Evolutionary conservation across 306 rosid genomes (phyloP).

Genomic region (Alnus rubra): DNA sequence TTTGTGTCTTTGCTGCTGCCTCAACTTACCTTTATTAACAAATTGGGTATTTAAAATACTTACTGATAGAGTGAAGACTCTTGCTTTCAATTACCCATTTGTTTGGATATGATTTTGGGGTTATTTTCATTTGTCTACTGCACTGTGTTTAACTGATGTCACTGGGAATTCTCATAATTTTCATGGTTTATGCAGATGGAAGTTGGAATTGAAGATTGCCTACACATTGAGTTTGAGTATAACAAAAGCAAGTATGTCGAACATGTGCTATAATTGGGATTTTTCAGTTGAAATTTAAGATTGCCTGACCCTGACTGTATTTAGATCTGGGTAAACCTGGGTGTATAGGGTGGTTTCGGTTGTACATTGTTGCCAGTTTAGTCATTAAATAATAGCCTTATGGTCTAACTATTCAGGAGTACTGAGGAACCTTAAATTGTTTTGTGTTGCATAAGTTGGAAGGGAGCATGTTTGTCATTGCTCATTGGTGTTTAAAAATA

Average conservation of each 20-base stretch:
- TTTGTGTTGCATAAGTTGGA: background rate
- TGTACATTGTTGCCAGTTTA: background rate
- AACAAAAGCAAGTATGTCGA: conserved; percentile 94
- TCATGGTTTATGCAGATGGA: conserved; percentile 69
- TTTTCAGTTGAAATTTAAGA: background rate
- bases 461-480: conserved; percentile 5
- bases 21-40: background rate
- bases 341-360: background rate
- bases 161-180: conserved; percentile 9
- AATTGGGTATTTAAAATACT: background rate
- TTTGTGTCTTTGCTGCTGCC: background rate
- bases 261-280: conserved; percentile 25
- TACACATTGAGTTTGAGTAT: conserved; percentile 96
- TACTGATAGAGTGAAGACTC: background rate
- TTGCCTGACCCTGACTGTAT: background rate
- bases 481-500: conserved; percentile 26
- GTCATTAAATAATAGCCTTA: background rate
- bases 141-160: conserved; percentile 20
- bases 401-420: background rate
- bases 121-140: conserved; percentile 20
- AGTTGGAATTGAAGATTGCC: conserved; percentile 99
- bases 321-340: conserved; percentile 4
- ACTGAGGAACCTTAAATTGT: background rate
- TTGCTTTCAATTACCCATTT: conserved; percentile 19
- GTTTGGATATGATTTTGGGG: conserved; percentile 15